Evolutionary conservation across 2,329 filamentous ascomycete species (phyloP).

Genomic region (Colletotrichum karsti): DNA sequence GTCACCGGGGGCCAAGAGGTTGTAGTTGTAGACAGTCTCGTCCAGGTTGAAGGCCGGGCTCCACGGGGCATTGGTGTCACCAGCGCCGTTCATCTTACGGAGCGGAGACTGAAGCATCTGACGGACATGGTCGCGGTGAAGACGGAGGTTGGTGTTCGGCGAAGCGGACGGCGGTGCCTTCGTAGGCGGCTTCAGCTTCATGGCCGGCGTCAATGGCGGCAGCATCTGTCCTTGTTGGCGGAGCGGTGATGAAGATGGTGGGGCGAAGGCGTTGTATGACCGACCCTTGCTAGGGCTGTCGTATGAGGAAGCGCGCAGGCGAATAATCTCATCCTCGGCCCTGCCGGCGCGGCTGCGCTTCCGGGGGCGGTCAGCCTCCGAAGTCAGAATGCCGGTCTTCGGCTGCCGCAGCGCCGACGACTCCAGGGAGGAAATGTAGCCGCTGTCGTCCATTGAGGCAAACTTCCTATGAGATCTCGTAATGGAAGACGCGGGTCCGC

Average conservation of each 20-base stretch:
- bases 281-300: constrained; percentile 85
- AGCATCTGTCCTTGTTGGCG: constrained; percentile 70
- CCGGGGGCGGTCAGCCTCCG: constrained; percentile 80
- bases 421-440: constrained; percentile 95
- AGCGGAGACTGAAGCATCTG: constrained; percentile 83
- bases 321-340: constrained; percentile 94
- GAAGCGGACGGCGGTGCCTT: constrained; percentile 79
- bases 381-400: constrained; percentile 72
- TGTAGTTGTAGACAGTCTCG: constrained; percentile 59
- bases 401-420: constrained; percentile 84
- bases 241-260: constrained; percentile 74
- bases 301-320: constrained; percentile 90
- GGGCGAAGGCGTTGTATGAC: constrained; percentile 58
- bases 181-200: constrained; percentile 77
- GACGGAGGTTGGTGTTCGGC: constrained; percentile 89
- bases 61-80: constrained; percentile 63
- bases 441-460: constrained; percentile 86
- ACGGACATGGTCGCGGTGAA: constrained; percentile 85
- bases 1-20: constrained; percentile 54
- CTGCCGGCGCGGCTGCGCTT: constrained; percentile 69
- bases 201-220: constrained; percentile 82
- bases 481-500: constrained; percentile 68
- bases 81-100: constrained; percentile 51
- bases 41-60: constrained; percentile 75
- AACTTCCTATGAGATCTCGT: constrained; percentile 77